Base-by-base conservation (phyloP, 345 rosid genomes). In the Aegle marmelos region DNA sequence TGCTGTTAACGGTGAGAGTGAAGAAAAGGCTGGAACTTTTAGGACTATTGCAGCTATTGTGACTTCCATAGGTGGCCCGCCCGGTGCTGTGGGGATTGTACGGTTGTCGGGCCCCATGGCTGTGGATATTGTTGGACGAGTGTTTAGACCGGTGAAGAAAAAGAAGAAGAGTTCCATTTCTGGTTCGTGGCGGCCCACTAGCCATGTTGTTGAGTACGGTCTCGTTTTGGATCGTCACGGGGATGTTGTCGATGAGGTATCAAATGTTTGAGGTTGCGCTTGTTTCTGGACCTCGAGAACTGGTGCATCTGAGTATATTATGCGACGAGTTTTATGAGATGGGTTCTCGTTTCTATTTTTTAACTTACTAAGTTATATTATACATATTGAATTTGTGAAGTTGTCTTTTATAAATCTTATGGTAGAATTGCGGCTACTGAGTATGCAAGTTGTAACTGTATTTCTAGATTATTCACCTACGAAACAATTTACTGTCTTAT, bases 121-220 rank as follows among this genome's bases (percentile, higher is more conserved):
- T 0, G 92, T 92, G 73, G 90, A 86, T 37, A 85, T 94, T 72
- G 94, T 84, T 22, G 70, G 88, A 2, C 81, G 90, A 50, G 91
- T 94, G 54, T 94, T 94, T 83, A 85, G 77, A 68, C 89, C 92
- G 13, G 80, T 70, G 59, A 85, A 83, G 77, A 90, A 80, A 33
- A 87, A 79, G 83, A 89, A 67, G 82, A 83, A 60, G 83, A 82
- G 74, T n/a, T 75, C 82, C 22, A 74, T 54, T 73, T 53, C 76
- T 24, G 76, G 48, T 73, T 53, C 77, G 4, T 94, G 98, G 98
- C 72, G 39, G 58, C 98, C 98, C 30, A 86, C 79, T 13, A 91
- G 95, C 73, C 98, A 95, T 84, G 85, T 90, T 63, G 97, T 93
- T 66, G 98, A 94, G 70, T 94, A 91, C 83, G 98, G 98, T 45